Conservation (phyloP, 2,329 filamentous ascomycete species). For the Ophiostoma piceae region DNA sequence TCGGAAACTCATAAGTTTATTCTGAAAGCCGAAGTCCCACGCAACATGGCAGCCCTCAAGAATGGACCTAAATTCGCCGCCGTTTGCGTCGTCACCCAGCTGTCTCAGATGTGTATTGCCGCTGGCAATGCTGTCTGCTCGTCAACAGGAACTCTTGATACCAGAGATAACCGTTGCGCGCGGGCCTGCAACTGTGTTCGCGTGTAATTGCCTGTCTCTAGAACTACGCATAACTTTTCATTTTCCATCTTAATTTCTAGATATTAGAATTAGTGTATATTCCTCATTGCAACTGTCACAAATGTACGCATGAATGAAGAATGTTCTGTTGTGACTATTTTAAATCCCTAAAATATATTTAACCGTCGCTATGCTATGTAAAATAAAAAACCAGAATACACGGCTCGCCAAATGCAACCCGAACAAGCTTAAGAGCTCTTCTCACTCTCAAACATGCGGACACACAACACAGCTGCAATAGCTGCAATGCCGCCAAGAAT, state of each 20-base stretch:
- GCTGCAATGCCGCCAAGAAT: slow-evolving; percentile 33
- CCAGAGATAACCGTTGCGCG: background rate
- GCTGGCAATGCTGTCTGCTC: slow-evolving; percentile 12
- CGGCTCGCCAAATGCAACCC: background rate
- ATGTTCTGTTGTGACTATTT: background rate
- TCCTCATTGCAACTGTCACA: background rate
- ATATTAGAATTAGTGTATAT: background rate
- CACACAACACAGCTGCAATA: slow-evolving; percentile 32
- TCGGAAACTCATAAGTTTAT: background rate
- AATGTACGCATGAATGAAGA: background rate
- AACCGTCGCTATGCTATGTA: background rate
- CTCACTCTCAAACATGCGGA: slow-evolving; percentile 30
- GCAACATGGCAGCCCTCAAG: background rate
- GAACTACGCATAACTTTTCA: background rate
- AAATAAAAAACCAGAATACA: background rate
- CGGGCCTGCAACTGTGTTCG: slow-evolving; percentile 15
- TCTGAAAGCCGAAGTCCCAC: background rate
- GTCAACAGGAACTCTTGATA: background rate
- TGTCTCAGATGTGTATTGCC: slow-evolving; percentile 4
- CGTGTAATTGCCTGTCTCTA: background rate
- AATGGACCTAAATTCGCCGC: background rate
- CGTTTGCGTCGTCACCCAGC: slow-evolving; percentile 12
- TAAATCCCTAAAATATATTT: too few species aligned
- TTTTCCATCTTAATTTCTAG: background rate
- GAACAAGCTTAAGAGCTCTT: background rate